These are phyloP conservation scores for Cyclotella atomus DNA, from an alignment of 108 stramenopile species.

Conservation along the genomic window DNA sequence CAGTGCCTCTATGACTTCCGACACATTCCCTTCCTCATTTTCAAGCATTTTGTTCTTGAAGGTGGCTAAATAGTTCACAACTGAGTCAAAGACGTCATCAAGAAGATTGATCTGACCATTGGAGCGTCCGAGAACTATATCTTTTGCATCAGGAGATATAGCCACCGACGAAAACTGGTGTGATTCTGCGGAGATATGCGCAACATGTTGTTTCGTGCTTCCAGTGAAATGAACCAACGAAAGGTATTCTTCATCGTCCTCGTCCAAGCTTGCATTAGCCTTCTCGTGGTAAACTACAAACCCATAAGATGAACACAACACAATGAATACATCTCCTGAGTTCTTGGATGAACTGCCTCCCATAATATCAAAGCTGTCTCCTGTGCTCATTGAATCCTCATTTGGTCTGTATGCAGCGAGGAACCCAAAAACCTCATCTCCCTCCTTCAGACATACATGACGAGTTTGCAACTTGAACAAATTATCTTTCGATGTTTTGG, in stretches of 20 bases:
- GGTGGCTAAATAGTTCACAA: constrained; percentile 43
- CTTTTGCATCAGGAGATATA: constrained; percentile 58
- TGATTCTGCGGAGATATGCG: constrained; percentile 6
- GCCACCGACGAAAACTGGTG: constrained; percentile 17
- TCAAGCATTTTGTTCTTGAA: constrained; percentile 1
- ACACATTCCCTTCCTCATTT: background rate
- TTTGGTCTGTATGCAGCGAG: constrained; percentile 31
- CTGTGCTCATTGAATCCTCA: background rate
- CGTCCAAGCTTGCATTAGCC: background rate
- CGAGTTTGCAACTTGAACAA: constrained; percentile 2
- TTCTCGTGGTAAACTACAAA: constrained; percentile 32
- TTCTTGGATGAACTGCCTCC: background rate
- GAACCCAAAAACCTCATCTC: constrained; percentile 38
- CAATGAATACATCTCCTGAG: constrained; percentile 32
- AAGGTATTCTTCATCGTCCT: background rate
- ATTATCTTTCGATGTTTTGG: constrained; percentile 3
- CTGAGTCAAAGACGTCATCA: constrained; percentile 51
- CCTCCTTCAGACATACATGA: constrained; percentile 25
- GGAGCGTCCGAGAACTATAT: constrained; percentile 47
- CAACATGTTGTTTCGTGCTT: background rate
- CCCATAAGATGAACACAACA: constrained; percentile 21
- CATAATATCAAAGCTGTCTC: background rate
- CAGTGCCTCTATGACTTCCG: background rate
- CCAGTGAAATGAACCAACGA: constrained; percentile 16
- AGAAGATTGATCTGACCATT: constrained; percentile 64